A percentile compares a stretch with the other conserved stretches of the same genome.
These are phyloP conservation scores for Aspergillus sp. DNA, from an alignment of 2,329 filamentous ascomycete species.

Conservation along the genomic window DNA sequence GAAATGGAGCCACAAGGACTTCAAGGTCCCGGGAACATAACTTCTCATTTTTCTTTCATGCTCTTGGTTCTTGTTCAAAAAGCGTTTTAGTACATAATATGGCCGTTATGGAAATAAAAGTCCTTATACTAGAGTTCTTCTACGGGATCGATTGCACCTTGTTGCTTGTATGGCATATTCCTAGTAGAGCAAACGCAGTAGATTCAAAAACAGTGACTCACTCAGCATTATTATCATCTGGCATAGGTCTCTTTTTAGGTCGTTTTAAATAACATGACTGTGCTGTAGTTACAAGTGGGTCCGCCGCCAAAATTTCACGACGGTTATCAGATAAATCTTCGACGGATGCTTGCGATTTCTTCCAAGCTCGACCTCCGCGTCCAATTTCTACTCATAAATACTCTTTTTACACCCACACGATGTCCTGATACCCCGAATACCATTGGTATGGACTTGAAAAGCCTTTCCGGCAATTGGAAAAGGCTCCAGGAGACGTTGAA, in stretches of 20 bases:
- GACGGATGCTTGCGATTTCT: background rate
- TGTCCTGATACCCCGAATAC: slow-evolving; percentile 12
- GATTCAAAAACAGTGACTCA: background rate
- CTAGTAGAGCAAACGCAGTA: background rate
- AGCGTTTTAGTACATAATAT: slow-evolving; percentile 1
- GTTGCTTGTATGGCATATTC: background rate
- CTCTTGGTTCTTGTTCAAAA: slow-evolving; percentile 2
- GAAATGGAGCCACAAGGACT: slow-evolving; percentile 98
- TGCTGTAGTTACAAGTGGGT: slow-evolving; percentile 6
- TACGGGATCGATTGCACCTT: background rate
- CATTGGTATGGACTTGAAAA: slow-evolving; percentile 35
- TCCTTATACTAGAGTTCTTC: background rate
- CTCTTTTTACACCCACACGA: slow-evolving; percentile 8
- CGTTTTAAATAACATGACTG: background rate
- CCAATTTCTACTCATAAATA: background rate
- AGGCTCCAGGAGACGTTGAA: slow-evolving; percentile 41
- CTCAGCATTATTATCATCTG: too few relatives aligned
- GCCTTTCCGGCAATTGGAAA: slow-evolving; percentile 45
- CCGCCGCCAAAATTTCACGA: slow-evolving; percentile 12
- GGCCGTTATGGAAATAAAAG: background rate
- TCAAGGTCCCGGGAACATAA: slow-evolving; percentile 46
- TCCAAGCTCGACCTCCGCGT: background rate
- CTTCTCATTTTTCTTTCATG: slow-evolving; percentile 15
- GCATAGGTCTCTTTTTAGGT: background rate
- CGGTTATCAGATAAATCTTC: background rate